phyloP scores from a whole-genome alignment of 345 rosid genomes.

The Reutealis trisperma region DNA sequence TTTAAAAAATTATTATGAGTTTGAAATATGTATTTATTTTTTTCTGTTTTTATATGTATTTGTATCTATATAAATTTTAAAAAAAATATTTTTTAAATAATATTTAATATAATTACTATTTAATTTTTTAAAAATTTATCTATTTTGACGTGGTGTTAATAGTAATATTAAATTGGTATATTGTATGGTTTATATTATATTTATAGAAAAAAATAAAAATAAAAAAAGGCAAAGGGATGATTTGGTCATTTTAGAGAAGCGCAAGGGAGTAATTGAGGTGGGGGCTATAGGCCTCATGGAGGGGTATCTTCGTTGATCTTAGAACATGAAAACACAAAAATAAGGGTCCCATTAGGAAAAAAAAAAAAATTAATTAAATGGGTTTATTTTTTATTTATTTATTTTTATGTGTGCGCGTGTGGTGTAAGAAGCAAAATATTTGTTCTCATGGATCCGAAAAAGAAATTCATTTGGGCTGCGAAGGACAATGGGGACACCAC shows the following conservation, averaged over 20 bases:
- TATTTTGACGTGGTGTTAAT: too few relatives aligned
- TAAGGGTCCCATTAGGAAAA: constrained; percentile 19
- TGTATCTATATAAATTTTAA: too few relatives aligned
- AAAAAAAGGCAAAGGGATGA: neutral
- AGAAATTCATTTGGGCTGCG: constrained; percentile 17
- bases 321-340: neutral
- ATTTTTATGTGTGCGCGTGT: neutral
- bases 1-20: too few relatives aligned
- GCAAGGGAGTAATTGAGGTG: constrained; percentile 23
- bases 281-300: constrained; percentile 33
- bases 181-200: too few relatives aligned
- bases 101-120: too few relatives aligned
- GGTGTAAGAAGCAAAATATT: constrained; percentile 20
- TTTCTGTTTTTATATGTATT: too few relatives aligned
- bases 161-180: too few relatives aligned
- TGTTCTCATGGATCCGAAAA: neutral
- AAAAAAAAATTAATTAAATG: neutral
- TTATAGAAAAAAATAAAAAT: too few relatives aligned
- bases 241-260: constrained; percentile 8
- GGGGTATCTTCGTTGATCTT: constrained; percentile 18
- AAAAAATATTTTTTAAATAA: too few relatives aligned
- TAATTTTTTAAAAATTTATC: too few relatives aligned
- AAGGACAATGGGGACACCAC: constrained; percentile 40
- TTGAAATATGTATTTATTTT: too few relatives aligned
- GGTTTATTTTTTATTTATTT: neutral